A percentile compares a stretch with the other conserved stretches of the same genome.
phyloP scores from a whole-genome alignment of 1,139 yeast genomes.

The Nadsonia commutata region DNA sequence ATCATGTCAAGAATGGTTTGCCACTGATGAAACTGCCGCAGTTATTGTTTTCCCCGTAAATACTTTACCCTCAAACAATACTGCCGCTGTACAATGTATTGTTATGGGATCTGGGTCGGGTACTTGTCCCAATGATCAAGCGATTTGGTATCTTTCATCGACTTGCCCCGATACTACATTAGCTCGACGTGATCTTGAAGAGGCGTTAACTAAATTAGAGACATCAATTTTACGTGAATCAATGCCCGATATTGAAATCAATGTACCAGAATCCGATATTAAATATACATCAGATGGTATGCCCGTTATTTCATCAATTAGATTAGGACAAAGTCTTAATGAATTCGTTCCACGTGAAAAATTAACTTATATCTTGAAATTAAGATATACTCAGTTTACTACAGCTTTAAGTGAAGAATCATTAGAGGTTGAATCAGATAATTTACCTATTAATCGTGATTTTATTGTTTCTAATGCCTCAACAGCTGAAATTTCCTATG shows the following conservation, averaged over 20 bases:
- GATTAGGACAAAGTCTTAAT: slow-evolving; percentile 71
- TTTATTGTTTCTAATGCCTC: slow-evolving; percentile 51
- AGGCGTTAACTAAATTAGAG: slow-evolving; percentile 71
- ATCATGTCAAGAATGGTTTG: slow-evolving; percentile 85
- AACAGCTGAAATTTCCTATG: slow-evolving; percentile 74
- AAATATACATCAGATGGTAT: slow-evolving; percentile 40
- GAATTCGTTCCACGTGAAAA: slow-evolving; percentile 73
- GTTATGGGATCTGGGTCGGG: slow-evolving; percentile 86
- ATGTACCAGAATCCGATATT: slow-evolving; percentile 43
- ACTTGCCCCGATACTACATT: slow-evolving; percentile 46
- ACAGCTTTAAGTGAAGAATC: slow-evolving; percentile 10
- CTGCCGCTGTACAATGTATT: slow-evolving; percentile 66
- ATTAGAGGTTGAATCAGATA: slow-evolving; percentile 13
- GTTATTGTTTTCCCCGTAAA: slow-evolving; percentile 90
- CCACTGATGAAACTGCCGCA: slow-evolving; percentile 69
- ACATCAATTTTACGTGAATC: slow-evolving; percentile 67
- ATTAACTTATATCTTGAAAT: slow-evolving; percentile 61
- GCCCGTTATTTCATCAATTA: slow-evolving; percentile 62
- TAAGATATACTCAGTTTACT: slow-evolving; percentile 55
- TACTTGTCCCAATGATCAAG: slow-evolving; percentile 75
- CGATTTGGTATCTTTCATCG: slow-evolving; percentile 82
- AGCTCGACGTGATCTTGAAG: slow-evolving; percentile 66
- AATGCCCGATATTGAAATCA: slow-evolving; percentile 36
- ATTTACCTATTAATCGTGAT: slow-evolving; percentile 2
- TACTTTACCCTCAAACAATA: slow-evolving; percentile 53